Conservation (phyloP, 164 flowering plant genomes). For the Echeveria elegans region DNA sequence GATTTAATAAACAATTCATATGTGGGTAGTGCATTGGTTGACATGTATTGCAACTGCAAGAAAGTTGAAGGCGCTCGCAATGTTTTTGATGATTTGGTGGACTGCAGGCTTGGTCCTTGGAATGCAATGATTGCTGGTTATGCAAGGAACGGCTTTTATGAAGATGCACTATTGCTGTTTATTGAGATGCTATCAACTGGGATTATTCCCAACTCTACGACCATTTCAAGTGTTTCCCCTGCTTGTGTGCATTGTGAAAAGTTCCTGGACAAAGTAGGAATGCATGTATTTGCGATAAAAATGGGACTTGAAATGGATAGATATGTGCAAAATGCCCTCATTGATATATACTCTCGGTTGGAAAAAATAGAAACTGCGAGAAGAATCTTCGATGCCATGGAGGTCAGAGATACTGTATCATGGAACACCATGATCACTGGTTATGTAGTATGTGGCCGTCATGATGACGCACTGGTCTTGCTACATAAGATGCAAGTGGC, state of each 20-base stretch:
- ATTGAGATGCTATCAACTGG: constrained; percentile 41
- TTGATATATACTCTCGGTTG: constrained; percentile 71
- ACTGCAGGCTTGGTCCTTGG: constrained; percentile 45
- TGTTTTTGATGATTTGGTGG: constrained; percentile 39
- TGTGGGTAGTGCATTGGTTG: constrained; percentile 70
- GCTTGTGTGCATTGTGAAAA: constrained; percentile 49
- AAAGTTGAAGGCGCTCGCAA: constrained; percentile 37
- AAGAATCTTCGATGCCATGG: constrained; percentile 48
- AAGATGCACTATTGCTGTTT: constrained; percentile 51
- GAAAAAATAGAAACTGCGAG: constrained; percentile 44
- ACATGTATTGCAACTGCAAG: constrained; percentile 75
- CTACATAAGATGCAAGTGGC: constrained; percentile 44
- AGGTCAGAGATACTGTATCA: constrained; percentile 48
- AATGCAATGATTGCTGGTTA: constrained; percentile 84
- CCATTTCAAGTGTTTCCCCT: constrained; percentile 66
- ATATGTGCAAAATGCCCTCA: constrained; percentile 71
- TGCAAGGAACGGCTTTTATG: constrained; percentile 42
- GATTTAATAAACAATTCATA: constrained; percentile 39
- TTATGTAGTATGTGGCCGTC: constrained; percentile 39
- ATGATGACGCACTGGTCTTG: constrained; percentile 44
- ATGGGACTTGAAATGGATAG: constrained; percentile 39
- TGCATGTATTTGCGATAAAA: constrained; percentile 65
- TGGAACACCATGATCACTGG: constrained; percentile 87
- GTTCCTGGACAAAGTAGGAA: constrained; percentile 41
- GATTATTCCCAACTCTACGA: constrained; percentile 51